Percentiles rank a stretch among this genome's conserved stretches.
phyloP scores from a whole-genome alignment of 164 flowering plant genomes.

The Liriodendron chinense region DNA sequence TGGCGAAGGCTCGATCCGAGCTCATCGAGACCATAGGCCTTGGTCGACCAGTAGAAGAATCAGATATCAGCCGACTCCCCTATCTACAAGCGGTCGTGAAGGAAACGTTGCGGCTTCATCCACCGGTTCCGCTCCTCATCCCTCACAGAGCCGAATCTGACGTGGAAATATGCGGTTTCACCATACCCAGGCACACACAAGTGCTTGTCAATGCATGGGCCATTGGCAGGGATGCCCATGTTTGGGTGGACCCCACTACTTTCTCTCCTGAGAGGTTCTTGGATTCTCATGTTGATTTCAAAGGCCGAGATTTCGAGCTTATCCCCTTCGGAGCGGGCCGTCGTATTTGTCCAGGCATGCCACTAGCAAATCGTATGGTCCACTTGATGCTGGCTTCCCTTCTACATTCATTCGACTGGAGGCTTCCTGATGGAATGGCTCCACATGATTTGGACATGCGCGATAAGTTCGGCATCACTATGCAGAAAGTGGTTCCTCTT shows the following conservation, averaged over 20 bases:
- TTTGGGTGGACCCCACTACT: constrained; percentile 1
- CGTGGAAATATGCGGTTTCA: neutral
- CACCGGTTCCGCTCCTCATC: constrained; percentile 11
- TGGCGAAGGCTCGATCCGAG: constrained; percentile 15
- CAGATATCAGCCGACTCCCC: constrained; percentile 3
- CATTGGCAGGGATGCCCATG: neutral
- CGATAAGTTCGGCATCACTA: constrained; percentile 8
- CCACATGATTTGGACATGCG: neutral
- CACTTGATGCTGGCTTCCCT: constrained; percentile 12
- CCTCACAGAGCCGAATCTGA: constrained; percentile 5
- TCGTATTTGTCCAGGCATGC: constrained; percentile 11
- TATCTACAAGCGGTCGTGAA: constrained; percentile 6
- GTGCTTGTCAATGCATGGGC: constrained; percentile 12
- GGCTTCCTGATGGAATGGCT: constrained; percentile 3
- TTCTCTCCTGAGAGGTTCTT: constrained; percentile 10
- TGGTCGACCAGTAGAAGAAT: neutral
- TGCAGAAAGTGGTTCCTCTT: constrained; percentile 7
- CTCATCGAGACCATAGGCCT: neutral
- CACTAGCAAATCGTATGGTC: constrained; percentile 7
- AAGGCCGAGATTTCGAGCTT: constrained; percentile 1
- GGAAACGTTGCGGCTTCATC: constrained; percentile 9
- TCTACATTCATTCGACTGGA: constrained; percentile 8
- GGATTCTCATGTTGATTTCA: neutral
- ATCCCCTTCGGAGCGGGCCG: constrained; percentile 13
- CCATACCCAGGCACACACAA: constrained; percentile 6